phyloP scores from a whole-genome alignment of 495 filamentous ascomycete genomes.

The Penicillium taxi region DNA sequence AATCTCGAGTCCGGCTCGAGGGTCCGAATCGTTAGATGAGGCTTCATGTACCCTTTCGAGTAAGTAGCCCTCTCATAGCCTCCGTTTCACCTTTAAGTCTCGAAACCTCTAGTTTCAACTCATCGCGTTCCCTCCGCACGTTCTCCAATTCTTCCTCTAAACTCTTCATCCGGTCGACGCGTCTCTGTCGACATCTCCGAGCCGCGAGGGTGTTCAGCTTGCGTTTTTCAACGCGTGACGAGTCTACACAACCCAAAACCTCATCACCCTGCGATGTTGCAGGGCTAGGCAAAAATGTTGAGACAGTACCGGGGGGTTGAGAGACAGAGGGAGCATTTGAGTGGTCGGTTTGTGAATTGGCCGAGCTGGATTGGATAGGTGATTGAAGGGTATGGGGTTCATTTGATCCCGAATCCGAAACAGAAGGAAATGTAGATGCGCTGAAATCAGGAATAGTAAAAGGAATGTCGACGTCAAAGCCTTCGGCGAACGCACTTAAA shows the following conservation, averaged over 20 bases:
- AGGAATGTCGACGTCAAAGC: constrained; percentile 10
- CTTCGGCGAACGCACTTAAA: constrained; percentile 6
- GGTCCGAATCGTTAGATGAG: not conserved
- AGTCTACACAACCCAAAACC: constrained; percentile 12
- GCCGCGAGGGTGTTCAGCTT: constrained; percentile 62
- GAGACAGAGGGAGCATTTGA: constrained; percentile 15
- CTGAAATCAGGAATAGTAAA: constrained; percentile 12
- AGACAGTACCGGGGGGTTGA: constrained; percentile 11
- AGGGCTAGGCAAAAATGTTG: constrained; percentile 17
- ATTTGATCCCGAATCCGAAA: constrained; percentile 20
- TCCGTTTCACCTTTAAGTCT: constrained; percentile 56
- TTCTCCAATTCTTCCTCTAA: constrained; percentile 54
- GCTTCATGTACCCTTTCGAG: constrained; percentile 16
- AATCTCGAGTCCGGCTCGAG: constrained; percentile 14
- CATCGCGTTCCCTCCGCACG: constrained; percentile 54
- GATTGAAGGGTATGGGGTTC: constrained; percentile 5
- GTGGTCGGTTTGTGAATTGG: constrained; percentile 20
- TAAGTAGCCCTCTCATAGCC: constrained; percentile 27
- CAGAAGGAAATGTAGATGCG: constrained; percentile 15
- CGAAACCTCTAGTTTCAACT: constrained; percentile 54
- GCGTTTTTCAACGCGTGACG: constrained; percentile 44
- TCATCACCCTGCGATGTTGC: constrained; percentile 18
- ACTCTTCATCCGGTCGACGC: constrained; percentile 56
- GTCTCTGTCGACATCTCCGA: constrained; percentile 62
- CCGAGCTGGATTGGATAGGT: constrained; percentile 13